Conservation (phyloP, 2,329 filamentous ascomycete species). For the Cordyceps tenuipes region DNA sequence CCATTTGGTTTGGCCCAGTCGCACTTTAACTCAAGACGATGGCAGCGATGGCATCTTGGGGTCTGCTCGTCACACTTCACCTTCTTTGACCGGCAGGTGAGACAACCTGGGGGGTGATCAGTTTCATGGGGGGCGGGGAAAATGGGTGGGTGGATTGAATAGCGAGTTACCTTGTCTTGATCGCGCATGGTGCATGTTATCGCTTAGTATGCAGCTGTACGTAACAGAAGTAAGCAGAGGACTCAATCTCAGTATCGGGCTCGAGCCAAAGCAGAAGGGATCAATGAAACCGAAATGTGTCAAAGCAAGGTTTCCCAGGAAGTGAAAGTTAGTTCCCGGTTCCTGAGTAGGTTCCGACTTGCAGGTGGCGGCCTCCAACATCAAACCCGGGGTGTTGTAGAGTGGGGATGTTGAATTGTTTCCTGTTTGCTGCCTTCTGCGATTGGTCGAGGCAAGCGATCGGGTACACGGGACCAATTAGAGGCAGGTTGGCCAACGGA, state of each 20-base stretch:
- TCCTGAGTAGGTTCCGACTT: no score
- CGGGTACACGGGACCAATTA: neutral
- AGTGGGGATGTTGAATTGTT: neutral
- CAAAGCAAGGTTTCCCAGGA: neutral
- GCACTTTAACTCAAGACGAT: conserved; percentile 2
- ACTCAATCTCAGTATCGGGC: neutral
- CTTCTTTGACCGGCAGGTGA: conserved; percentile 11
- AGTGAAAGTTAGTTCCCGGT: neutral
- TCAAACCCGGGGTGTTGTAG: neutral
- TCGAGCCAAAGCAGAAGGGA: neutral
- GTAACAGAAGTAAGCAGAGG: neutral
- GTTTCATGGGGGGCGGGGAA: neutral
- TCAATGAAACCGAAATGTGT: neutral
- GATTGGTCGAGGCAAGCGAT: neutral
- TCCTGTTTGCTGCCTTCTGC: neutral
- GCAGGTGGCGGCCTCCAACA: neutral
- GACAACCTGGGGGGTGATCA: neutral
- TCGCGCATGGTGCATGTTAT: neutral
- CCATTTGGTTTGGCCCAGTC: neutral
- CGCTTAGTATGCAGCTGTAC: neutral
- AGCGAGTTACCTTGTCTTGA: neutral
- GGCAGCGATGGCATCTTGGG: conserved; percentile 6
- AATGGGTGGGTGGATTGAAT: neutral
- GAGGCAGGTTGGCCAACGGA: neutral
- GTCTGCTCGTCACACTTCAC: conserved; percentile 10